Percentiles rank a stretch among this genome's conserved stretches.
These are phyloP conservation scores for Aspergillus japonicus DNA, from an alignment of 2,329 filamentous ascomycete species.

Conservation along the genomic window DNA sequence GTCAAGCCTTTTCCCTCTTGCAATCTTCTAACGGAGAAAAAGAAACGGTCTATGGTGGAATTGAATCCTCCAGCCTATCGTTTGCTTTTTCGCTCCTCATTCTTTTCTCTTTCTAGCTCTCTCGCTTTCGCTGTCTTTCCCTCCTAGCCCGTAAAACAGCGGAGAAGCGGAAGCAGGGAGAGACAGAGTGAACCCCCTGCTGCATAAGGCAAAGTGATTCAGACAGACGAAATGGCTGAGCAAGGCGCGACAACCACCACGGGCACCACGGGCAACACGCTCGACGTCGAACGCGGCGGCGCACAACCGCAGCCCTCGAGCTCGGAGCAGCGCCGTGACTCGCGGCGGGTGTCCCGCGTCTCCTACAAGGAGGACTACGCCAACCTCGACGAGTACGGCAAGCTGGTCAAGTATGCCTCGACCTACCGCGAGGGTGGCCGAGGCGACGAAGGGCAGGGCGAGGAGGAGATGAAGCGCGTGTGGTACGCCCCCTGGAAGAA, in stretches of 20 bases:
- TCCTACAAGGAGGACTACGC: slow-evolving; percentile 35
- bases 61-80: not conserved
- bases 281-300: slow-evolving; percentile 20
- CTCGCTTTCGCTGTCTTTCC: not conserved
- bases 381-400: slow-evolving; percentile 61
- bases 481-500: slow-evolving; percentile 62
- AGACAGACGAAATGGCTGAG: slow-evolving; percentile 23
- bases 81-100: not conserved
- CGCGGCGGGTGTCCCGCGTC: slow-evolving; percentile 35
- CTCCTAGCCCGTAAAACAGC: slow-evolving; percentile 3
- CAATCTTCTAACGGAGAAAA: slow-evolving; percentile 1
- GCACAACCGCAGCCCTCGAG: slow-evolving; percentile 26
- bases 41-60: not conserved
- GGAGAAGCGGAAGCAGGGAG: slow-evolving; percentile 4
- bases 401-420: slow-evolving; percentile 66
- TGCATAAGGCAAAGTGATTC: slow-evolving; percentile 7
- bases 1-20: not conserved
- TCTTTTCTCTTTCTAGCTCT: not conserved
- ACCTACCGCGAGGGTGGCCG: slow-evolving; percentile 59
- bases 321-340: slow-evolving; percentile 18
- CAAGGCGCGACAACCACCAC: slow-evolving; percentile 6
- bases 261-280: slow-evolving; percentile 2
- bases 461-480: slow-evolving; percentile 50
- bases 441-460: slow-evolving; percentile 40
- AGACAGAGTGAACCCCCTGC: slow-evolving; percentile 3